Evolutionary conservation across 2,329 filamentous ascomycete species (phyloP), one percentile per base, ranked within the genome.

Genomic region (Stagonosporopsis chrysanthemi): DNA sequence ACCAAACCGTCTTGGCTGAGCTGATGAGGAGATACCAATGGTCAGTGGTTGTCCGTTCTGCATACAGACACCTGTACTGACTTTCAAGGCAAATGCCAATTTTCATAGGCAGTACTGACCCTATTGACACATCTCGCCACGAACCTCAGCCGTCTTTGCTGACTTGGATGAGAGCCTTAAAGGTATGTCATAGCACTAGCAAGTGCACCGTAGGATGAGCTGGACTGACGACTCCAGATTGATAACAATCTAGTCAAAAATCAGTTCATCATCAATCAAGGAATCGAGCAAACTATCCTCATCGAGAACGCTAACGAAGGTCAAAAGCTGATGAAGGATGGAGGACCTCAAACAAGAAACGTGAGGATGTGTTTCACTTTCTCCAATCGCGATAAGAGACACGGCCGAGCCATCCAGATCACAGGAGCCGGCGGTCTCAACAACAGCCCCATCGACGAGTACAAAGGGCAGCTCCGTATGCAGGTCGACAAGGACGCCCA

Each of bases 221-320:
- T 43, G 9, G 17, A 11, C 67, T 74, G 56, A 74, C 51, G 6
- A 33, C 26, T 22, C 7, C 19, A 56, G 54, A 43, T 56, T 35
- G 54, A 56, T 2, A 52, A 94, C 64, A 85, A 90, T 19, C 78
- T 90, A 40, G 88, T 97, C 19, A 88, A 88, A 46, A 90, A 92
- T 59, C 88, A 92, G 57, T 80, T 98, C 43, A 89, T 99, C 68
- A 95, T 98, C 72, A 89, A 88, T 60, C 84, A 92, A 65, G 78
- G 80, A 6, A 91, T 97, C 49, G 95, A 99, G 60, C 93, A 97
- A 74, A 86, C 89, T 7, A 85, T 97, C 6, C 81, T 99, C 0
- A 86, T 97, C 51, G 81, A 87, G 52, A 81, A 88, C 28, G 82
- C 90, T 26, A 75, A 82, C 1, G 84, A 91, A 53, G 95, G 89